Percentiles rank a stretch among this genome's conserved stretches.
These are phyloP conservation scores for Poronia punctata DNA, from an alignment of 495 filamentous ascomycete genomes.

Conservation along the genomic window DNA sequence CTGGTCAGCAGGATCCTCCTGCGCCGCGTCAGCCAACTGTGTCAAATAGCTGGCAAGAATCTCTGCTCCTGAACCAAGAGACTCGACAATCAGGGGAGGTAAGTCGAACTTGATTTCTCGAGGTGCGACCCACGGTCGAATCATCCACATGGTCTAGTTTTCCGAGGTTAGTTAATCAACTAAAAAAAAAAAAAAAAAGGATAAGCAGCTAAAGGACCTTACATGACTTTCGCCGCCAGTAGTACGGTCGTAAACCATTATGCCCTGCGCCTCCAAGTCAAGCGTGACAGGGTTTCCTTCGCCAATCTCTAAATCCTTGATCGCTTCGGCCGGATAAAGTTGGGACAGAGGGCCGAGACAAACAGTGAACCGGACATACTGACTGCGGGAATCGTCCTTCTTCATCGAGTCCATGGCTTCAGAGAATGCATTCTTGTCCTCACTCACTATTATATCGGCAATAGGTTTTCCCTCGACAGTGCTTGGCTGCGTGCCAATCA, in stretches of 20 bases:
- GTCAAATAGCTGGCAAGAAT: conserved; percentile 91
- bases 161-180: conserved; percentile 17
- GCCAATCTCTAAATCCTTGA: conserved; percentile 40
- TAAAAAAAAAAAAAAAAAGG: background rate
- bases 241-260: conserved; percentile 90
- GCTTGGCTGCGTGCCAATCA: conserved; percentile 71
- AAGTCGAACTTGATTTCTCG: conserved; percentile 93
- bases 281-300: conserved; percentile 48
- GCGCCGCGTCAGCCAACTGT: conserved; percentile 74
- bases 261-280: conserved; percentile 89
- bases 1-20: conserved; percentile 71
- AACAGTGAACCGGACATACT: conserved; percentile 81
- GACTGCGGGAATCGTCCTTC: conserved; percentile 86
- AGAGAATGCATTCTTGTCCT: conserved; percentile 68
- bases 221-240: conserved; percentile 87
- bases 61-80: conserved; percentile 88
- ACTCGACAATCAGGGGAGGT: conserved; percentile 83
- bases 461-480: conserved; percentile 72
- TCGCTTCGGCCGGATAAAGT: conserved; percentile 44
- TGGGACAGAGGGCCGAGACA: conserved; percentile 67
- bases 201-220: conserved; percentile 32
- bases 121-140: conserved; percentile 82
- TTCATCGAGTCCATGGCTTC: conserved; percentile 82
- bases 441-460: conserved; percentile 67
- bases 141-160: conserved; percentile 96